Base-by-base conservation (phyloP, 176 grass and related monocot genomes). In the Avena atlantica region DNA sequence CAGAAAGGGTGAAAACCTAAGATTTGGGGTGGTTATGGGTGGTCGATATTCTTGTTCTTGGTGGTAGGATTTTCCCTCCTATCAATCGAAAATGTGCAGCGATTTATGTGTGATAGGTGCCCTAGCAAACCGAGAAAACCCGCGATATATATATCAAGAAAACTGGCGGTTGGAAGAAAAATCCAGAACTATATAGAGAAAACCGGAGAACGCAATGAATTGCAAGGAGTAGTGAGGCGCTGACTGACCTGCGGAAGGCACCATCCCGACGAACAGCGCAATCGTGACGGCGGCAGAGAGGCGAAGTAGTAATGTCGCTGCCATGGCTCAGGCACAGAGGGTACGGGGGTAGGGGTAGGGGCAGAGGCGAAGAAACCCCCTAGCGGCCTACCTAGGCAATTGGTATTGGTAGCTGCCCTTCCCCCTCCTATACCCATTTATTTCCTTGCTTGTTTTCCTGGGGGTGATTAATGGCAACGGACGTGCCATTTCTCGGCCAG, bases 241-340 rank as follows among this genome's bases (percentile, higher is more conserved):
- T 55, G 1, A 74, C 78, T 51, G 25, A 90, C 84, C 84, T 64
- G 89, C n/a, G 9, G 20, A n/a, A 61, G 72, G 79, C 45, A 59
- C 10, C 0, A 14, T 1, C 4, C 16, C 40, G 53, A 76, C 52
- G 84, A 90, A 29, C 62, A 83, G 72, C 44, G 73, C 62, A 17
- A 83, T 63, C 16, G 73, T 63, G 40, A 51, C 40, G 60, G 84
- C 60, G 15, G 83, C 50, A 23, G 50, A 79, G 9, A 74, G 45
- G 68, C 49, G 49, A 9, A 36, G 59, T 49, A 86, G 70, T 15
- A 49, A 27, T 19, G 79, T 83, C 57, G 76, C 78, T 61, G 78
- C 84, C 84, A 90, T 86, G n/a, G 72, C 37, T 84, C 69, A 12
- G 27, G 0, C 20, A 34, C 31, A 48, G 45, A 8, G 45, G 7